Evolutionary conservation across 1,284 basidiomycete genomes (phyloP).

Genomic region (Papiliotrema nemorosa): DNA sequence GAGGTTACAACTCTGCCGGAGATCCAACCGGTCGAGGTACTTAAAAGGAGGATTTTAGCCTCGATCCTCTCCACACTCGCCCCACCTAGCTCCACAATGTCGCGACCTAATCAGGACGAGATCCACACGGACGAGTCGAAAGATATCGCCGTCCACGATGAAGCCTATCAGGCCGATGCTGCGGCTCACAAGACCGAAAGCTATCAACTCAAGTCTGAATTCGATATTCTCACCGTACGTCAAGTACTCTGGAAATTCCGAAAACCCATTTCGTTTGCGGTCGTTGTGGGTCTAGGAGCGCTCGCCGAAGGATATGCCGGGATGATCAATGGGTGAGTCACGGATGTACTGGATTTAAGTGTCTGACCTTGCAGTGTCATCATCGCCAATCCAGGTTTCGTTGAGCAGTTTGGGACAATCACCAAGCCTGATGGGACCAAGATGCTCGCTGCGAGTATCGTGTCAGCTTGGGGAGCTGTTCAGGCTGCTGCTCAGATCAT

Average conservation of each 20-base stretch:
- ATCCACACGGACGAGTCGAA: background rate
- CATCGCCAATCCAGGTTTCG: background rate
- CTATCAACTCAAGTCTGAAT: background rate
- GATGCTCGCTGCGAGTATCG: background rate
- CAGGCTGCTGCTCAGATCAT: constrained; percentile 1
- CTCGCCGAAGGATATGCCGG: background rate
- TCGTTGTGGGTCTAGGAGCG: background rate
- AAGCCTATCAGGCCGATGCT: background rate
- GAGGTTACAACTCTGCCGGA: no score
- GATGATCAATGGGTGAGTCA: background rate
- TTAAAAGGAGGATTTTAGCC: no score
- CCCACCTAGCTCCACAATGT: no score
- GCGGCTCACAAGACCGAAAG: background rate
- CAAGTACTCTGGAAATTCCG: background rate
- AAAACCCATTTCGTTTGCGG: background rate
- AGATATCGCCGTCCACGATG: background rate
- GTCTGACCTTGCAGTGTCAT: background rate
- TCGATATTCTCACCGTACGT: background rate
- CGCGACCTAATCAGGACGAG: no score
- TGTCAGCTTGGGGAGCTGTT: background rate
- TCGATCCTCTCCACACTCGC: no score
- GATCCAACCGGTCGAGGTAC: no score
- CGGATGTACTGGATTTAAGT: background rate
- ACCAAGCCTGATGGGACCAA: background rate
- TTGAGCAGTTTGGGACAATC: background rate